Evolutionary conservation across 805 yeast genomes (phyloP).

Genomic region (Ogataea polymorpha): DNA sequence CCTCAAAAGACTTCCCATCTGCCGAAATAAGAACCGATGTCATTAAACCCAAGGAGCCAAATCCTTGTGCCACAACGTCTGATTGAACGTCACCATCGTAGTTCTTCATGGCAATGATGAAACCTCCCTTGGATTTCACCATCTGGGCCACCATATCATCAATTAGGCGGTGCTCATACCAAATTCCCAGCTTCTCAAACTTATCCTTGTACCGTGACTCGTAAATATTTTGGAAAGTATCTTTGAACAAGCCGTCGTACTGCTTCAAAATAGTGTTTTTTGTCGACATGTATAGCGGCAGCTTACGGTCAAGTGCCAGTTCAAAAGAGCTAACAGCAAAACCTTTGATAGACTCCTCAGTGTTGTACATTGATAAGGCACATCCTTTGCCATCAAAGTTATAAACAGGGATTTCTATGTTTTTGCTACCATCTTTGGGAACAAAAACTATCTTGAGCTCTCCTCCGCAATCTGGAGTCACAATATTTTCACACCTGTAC

Average conservation of each 20-base stretch:
- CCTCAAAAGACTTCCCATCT: constrained; percentile 92
- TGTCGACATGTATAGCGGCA: constrained; percentile 84
- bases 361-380: constrained; percentile 92
- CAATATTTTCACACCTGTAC: constrained; percentile 86
- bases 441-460: constrained; percentile 72
- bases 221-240: constrained; percentile 80
- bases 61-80: constrained; percentile 97
- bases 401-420: constrained; percentile 57
- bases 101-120: constrained; percentile 92
- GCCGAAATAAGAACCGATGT: constrained; percentile 96
- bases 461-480: constrained; percentile 75
- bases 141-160: constrained; percentile 99
- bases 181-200: constrained; percentile 79
- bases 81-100: constrained; percentile 98
- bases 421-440: constrained; percentile 60
- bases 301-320: constrained; percentile 72
- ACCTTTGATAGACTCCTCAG: constrained; percentile 84
- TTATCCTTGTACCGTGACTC: constrained; percentile 61
- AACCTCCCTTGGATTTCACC: constrained; percentile 95
- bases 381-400: constrained; percentile 74
- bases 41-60: constrained; percentile 95
- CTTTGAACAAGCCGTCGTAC: constrained; percentile 95
- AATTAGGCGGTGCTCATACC: constrained; percentile 95
- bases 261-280: constrained; percentile 92
- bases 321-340: constrained; percentile 93